Base-by-base conservation (phyloP, 176 grass and related monocot genomes). In the Aegilops bicornis region DNA sequence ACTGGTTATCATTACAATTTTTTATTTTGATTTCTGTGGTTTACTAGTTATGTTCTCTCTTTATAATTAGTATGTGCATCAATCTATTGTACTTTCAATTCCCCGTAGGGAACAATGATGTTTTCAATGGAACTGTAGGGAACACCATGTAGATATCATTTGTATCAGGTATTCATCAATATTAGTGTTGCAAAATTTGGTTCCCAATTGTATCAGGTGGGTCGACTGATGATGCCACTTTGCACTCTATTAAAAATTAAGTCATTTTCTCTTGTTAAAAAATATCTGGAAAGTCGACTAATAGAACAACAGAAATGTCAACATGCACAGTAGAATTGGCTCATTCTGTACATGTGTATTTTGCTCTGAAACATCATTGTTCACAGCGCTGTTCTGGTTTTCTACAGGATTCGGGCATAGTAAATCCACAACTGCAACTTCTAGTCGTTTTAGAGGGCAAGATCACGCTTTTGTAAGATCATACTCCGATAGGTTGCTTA, bases 391-490 rank as follows among this genome's bases (percentile, higher is more conserved):
- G 47, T 80, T 80, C 13, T 78, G 16, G 32, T 83, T 69, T 83
- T 86, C 65, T 56, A 56, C 90, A 96, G 92, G 56, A 50, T 91
- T 88, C 10, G 80, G 81, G 40, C 88, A 92, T 85, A 91, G 79
- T 80, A 90, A 87, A 88, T 86, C 90, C 30, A 78, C 82, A 79
- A 69, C 64, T 58, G 69, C 69, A 58, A 30, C 63, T 64, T 89
- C 82, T 77, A 43, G 58, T 86, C 40, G 62, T 19, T 85, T 47
- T 43, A 91, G 88, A 87, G 86, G 87, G 32, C 76, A 85, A 67
- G 94, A 92, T 16, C 60, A 72, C 22, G 24, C 50, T 69, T 94
- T 87, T 58, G 79, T 91, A 79, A 78, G 85, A 82, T 94, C 89
- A 48, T 84, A 82, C 83, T 88, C 85, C 1, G 92, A 88, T 79